Evolutionary conservation across 2,329 filamentous ascomycete genomes (phyloP), one percentile per base, ranked within the genome.

Genomic region (Penicillium corylophilum): DNA sequence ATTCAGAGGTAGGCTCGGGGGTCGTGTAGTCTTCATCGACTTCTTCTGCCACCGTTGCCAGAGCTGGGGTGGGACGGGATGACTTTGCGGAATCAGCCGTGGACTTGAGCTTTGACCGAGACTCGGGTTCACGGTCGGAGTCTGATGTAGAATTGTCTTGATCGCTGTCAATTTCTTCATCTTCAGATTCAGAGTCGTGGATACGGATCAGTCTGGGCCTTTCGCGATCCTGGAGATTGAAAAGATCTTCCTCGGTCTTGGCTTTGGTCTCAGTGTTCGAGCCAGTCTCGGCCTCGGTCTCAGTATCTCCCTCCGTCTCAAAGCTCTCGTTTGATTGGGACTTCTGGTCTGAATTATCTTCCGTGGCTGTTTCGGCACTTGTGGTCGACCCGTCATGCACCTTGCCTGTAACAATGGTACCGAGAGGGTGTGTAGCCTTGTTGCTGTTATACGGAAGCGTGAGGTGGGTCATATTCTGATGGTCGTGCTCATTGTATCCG

Each of bases 191-290:
- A 10, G 23, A 20, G 12, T 41, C 26, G 24, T 48, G 36, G 24
- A 52, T 40, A 39, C 45, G 40, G 18, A 52, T 39, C 39, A 52
- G 28, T 16, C 46, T 38, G 12, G 50, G 50, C n/a, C 49, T 53
- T 26, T 46, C 46, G n/a, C 35, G 29, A 1, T 23, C 41, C 29
- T 36, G 26, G 22, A 40, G 46, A 13, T 49, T 38, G 28, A 48
- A 33, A 5, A 48, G 35, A 10, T 35, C 38, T 10, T 28, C 26
- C 12, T 28, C 26, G 33, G 29, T 36, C 7, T 40, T 8, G 3
- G 26, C 8, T 9, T 28, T 28, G 7, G 3, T 28, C 4, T 18
- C 12, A 12, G 33, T 36, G 18, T 42, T 26, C 9, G n/a, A n/a
- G n/a, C n/a, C n/a, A n/a, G 24, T 7, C 15, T 48, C 9, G 26